phyloP scores from a whole-genome alignment of 1,284 basidiomycete genomes.

The Cystobasidium sp. region DNA sequence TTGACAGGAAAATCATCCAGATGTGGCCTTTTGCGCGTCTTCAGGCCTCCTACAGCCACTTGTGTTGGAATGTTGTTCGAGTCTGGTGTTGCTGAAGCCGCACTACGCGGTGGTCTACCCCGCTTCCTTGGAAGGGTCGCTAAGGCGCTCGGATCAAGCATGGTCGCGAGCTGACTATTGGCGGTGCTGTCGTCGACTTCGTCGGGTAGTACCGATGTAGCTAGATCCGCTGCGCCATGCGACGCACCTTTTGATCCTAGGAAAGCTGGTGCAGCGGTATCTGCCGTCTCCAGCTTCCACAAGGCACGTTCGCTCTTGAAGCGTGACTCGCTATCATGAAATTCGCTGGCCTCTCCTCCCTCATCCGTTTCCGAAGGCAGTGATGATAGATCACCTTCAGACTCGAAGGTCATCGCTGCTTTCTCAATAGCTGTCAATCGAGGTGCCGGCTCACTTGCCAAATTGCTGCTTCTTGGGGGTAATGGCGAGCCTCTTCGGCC shows the following conservation, averaged over 20 bases:
- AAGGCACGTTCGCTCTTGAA: constrained; percentile 30
- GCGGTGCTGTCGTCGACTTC: background rate
- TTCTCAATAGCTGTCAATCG: constrained; percentile 2
- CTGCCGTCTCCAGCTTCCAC: constrained; percentile 16
- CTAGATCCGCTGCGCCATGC: background rate
- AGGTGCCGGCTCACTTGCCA: background rate
- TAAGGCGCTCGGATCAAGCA: constrained; percentile 5
- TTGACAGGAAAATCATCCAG: constrained; percentile 37
- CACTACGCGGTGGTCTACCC: background rate
- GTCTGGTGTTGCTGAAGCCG: constrained; percentile 22
- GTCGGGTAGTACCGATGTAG: background rate
- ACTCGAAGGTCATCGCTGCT: constrained; percentile 29
- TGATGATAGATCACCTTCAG: constrained; percentile 39
- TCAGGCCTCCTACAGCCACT: constrained; percentile 20
- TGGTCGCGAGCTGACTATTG: background rate
- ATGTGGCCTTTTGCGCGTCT: constrained; percentile 16
- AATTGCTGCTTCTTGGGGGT: constrained; percentile 4
- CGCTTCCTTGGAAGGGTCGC: background rate
- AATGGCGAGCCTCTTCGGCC: constrained; percentile 7
- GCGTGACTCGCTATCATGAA: constrained; percentile 26
- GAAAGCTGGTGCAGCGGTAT: constrained; percentile 28
- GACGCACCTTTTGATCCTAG: constrained; percentile 11
- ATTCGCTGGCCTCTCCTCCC: constrained; percentile 21
- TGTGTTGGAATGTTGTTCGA: constrained; percentile 1
- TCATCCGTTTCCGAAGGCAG: constrained; percentile 33